These are phyloP conservation scores for Parsonsia alboflavescens DNA, from an alignment of 257 asterid species.

Conservation along the genomic window DNA sequence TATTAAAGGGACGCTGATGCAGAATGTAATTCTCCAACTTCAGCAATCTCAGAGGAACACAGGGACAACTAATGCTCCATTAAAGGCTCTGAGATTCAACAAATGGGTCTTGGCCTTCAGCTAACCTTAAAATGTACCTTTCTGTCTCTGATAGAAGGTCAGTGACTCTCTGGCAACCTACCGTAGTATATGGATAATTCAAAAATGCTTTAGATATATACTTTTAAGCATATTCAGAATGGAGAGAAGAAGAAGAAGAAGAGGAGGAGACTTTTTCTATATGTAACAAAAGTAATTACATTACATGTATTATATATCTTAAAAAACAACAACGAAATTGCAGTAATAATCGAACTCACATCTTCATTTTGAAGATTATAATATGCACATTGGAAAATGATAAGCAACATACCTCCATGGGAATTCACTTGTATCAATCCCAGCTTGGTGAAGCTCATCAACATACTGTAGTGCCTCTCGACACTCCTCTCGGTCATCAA, in stretches of 20 bases:
- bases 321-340: not conserved
- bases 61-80: not conserved
- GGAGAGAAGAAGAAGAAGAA: not conserved
- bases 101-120: conserved; percentile 11
- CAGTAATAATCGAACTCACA: not conserved
- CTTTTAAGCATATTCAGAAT: not conserved
- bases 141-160: conserved; percentile 13
- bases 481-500: conserved; percentile 96
- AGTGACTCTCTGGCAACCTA: conserved; percentile 97
- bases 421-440: conserved; percentile 95
- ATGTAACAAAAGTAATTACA: not conserved
- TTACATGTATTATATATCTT: not conserved
- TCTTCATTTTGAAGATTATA: too few species aligned
- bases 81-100: conserved; percentile 1
- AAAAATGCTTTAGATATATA: not conserved
- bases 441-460: conserved; percentile 99
- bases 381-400: not conserved
- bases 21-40: conserved; percentile 3
- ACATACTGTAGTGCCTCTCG: conserved; percentile 94
- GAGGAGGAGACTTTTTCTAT: not conserved
- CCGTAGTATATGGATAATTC: conserved; percentile 5
- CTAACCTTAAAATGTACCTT: conserved; percentile 18
- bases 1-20: not conserved
- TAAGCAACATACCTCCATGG: conserved; percentile 70
- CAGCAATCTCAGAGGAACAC: conserved; percentile 4